Percentiles rank a stretch among this genome's conserved stretches.
phyloP scores from a whole-genome alignment of 2,329 filamentous ascomycete genomes.

The Penicillium sp. region DNA sequence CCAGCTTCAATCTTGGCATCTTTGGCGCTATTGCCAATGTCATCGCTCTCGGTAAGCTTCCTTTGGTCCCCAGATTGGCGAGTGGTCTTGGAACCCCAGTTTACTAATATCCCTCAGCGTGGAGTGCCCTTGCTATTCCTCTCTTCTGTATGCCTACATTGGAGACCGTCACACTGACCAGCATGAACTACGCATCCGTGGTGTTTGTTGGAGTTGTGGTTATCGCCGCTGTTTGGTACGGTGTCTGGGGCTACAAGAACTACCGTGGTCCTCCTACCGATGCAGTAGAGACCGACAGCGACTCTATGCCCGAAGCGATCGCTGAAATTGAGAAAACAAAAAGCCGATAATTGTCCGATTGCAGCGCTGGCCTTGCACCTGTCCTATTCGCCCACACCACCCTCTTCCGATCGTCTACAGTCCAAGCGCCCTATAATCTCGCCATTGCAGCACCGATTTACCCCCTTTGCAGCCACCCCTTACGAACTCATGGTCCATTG shows the following conservation, averaged over 20 bases:
- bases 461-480: neutral
- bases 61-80: neutral
- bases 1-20: constrained; percentile 54
- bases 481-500: neutral
- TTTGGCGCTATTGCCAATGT: constrained; percentile 64
- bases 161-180: constrained; percentile 58
- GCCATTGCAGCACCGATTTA: neutral
- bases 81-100: neutral
- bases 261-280: constrained; percentile 33
- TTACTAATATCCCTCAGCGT: constrained; percentile 35
- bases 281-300: constrained; percentile 20
- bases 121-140: constrained; percentile 68
- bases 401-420: neutral
- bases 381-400: neutral
- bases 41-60: constrained; percentile 61
- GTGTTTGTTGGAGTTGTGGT: constrained; percentile 68
- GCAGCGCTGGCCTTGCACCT: constrained; percentile 4
- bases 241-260: constrained; percentile 67
- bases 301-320: constrained; percentile 9
- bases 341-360: constrained; percentile 17
- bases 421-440: neutral
- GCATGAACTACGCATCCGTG: constrained; percentile 73
- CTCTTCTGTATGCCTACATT: constrained; percentile 61
- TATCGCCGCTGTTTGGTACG: constrained; percentile 67
- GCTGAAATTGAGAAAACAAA: constrained; percentile 11